Base-by-base conservation (phyloP, 306 rosid species). In the Malus fusca region DNA sequence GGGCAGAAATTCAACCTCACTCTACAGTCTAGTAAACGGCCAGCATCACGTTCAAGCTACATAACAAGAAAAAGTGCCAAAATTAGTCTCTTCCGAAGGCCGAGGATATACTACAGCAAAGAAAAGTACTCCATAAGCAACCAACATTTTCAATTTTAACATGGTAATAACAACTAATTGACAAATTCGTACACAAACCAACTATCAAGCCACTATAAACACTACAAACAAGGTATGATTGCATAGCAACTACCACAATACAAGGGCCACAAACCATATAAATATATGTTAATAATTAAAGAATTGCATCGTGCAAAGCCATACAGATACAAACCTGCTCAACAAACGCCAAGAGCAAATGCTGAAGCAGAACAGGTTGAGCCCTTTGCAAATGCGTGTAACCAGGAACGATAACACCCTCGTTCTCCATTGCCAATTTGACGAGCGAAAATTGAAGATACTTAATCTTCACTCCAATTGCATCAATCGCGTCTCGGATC, bases 301-400 rank as follows among this genome's bases (percentile, higher is more conserved):
- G 19, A 46, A 46, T 46, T 46, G 52, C 52, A 46, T 46, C 1
- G 7, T 46, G 52, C 52, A 46, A 46, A 46, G 19, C 52, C 15
- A 14, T 46, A 13, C 52, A 46, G 19, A 46, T 46, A n/a, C 86
- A 80, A 64, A 95, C 99, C 99, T 92, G 92, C 82, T 95, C 99
- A 74, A 92, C 97, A 78, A 86, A 95, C 9, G 99, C 97, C 68
- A 95, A 72, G 35, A 95, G 86, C 65, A 90, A 91, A 79, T 95
- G 99, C 67, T 84, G 97, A 51, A 95, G 85, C 46, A 95, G 75
- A 85, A 95, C 88, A 1, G 99, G 99, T 46, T 95, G 99, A 0
- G 99, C 99, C 43, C 97, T 87, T 78, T 92, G 97, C 75, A 95
- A 74, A 82, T 95, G 99, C 15, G 99, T 95, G 71, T 92, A 95